Evolutionary conservation across 75 land plant genomes (phyloP).

Genomic region (Azolla pinnata): DNA sequence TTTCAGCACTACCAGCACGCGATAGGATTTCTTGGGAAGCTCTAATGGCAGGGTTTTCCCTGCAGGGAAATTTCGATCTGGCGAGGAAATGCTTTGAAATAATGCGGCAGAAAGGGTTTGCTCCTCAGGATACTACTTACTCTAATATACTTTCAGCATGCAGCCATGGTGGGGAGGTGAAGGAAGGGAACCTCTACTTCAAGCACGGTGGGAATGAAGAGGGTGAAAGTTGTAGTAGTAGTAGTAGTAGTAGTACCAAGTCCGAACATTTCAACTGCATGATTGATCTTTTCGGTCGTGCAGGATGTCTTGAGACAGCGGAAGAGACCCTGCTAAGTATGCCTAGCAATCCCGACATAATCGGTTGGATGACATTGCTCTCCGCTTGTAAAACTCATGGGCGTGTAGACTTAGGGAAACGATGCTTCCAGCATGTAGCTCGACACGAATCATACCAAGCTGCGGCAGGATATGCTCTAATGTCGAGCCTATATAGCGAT

Average conservation of each 20-base stretch:
- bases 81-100: not conserved
- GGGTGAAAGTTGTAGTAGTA: constrained; percentile 21
- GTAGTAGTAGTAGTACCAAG: constrained; percentile 6
- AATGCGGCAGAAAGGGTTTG: constrained; percentile 15
- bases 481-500: not conserved
- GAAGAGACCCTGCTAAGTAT: constrained; percentile 27
- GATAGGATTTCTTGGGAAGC: constrained; percentile 3
- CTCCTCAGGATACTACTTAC: constrained; percentile 40
- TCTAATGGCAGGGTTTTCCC: constrained; percentile 1
- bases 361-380: constrained; percentile 37
- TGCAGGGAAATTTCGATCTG: not conserved
- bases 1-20: not conserved
- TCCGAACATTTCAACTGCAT: constrained; percentile 52
- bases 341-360: constrained; percentile 20
- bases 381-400: constrained; percentile 33
- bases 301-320: constrained; percentile 33
- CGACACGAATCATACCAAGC: constrained; percentile 19
- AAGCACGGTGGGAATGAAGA: constrained; percentile 19
- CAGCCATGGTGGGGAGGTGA: constrained; percentile 47
- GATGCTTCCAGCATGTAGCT: constrained; percentile 27
- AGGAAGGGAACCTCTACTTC: constrained; percentile 27
- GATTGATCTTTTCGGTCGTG: constrained; percentile 49
- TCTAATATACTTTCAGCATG: constrained; percentile 43
- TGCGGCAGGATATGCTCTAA: not conserved
- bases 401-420: constrained; percentile 25